Evolutionary conservation across 306 rosid species (phyloP).

Genomic region (Quercus bicolor): DNA sequence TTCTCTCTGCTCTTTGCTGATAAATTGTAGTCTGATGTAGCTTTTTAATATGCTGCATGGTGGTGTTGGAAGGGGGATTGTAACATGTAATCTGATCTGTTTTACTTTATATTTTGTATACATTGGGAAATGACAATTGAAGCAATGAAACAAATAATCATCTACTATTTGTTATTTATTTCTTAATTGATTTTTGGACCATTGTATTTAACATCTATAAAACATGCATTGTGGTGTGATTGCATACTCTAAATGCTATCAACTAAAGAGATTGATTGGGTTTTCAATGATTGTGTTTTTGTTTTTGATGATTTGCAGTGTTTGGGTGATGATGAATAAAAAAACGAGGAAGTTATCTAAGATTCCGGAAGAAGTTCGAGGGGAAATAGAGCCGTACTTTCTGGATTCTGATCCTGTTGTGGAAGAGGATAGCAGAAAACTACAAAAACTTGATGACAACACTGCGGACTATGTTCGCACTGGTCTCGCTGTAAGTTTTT

Average conservation of each 20-base stretch:
- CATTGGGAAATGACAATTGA: neutral
- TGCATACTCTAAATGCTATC: neutral
- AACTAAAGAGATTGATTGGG: neutral
- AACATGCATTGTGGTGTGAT: neutral
- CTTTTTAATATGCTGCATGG: neutral
- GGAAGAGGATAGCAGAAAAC: constrained; percentile 88
- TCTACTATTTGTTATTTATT: neutral
- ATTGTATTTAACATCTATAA: neutral
- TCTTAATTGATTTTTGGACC: neutral
- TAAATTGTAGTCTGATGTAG: neutral
- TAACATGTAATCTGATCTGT: neutral
- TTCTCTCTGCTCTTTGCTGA: neutral
- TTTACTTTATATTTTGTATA: neutral
- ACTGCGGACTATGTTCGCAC: constrained; percentile 62
- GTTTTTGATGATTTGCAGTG: constrained; percentile 53
- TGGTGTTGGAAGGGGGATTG: neutral
- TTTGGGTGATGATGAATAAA: constrained; percentile 99
- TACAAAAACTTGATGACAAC: constrained; percentile 67
- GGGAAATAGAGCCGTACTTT: constrained; percentile 84
- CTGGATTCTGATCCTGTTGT: constrained; percentile 65
- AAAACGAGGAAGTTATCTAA: constrained; percentile 86
- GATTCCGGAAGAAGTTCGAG: constrained; percentile 88
- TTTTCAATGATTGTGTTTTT: constrained; percentile 18
- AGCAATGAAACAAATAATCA: neutral
- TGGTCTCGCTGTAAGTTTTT: constrained; percentile 68